These are phyloP conservation scores for Pleurotus sapidus DNA, from an alignment of 768 basidiomycete species.

Conservation along the genomic window DNA sequence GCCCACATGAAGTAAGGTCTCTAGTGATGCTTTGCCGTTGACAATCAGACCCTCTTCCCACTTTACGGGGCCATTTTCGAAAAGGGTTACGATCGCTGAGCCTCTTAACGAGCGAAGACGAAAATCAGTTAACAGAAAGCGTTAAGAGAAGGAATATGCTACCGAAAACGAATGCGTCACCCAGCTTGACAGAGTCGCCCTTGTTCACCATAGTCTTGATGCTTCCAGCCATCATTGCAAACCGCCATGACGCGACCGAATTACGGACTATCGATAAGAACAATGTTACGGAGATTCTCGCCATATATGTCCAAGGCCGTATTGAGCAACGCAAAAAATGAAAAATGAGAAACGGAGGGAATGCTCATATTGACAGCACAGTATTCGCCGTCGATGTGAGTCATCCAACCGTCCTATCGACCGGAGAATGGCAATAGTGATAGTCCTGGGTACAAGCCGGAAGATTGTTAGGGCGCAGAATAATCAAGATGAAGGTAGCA, in stretches of 20 bases:
- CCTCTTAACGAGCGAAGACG: slow-evolving; percentile 66
- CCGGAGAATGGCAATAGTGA: slow-evolving; percentile 89
- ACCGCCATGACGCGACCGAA: slow-evolving; percentile 94
- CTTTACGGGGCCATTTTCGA: slow-evolving; percentile 79
- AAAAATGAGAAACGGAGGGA: neutral
- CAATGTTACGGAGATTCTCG: slow-evolving; percentile 90
- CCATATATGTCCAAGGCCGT: slow-evolving; percentile 83
- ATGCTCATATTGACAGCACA: slow-evolving; percentile 87
- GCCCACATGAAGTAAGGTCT: slow-evolving; percentile 86
- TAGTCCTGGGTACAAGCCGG: slow-evolving; percentile 94
- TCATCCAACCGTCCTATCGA: slow-evolving; percentile 89
- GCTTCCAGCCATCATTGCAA: slow-evolving; percentile 94
- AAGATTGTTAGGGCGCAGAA: slow-evolving; percentile 73
- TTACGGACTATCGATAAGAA: slow-evolving; percentile 84
- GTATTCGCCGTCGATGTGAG: slow-evolving; percentile 85
- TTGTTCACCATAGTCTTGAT: slow-evolving; percentile 87
- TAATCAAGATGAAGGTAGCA: neutral
- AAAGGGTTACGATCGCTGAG: slow-evolving; percentile 87
- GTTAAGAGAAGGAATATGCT: slow-evolving; percentile 20
- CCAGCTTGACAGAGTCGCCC: slow-evolving; percentile 75
- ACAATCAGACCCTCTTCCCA: slow-evolving; percentile 92
- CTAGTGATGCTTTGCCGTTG: slow-evolving; percentile 83
- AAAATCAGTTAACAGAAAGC: neutral
- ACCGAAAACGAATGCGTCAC: slow-evolving; percentile 95
- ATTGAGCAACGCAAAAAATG: neutral